A percentile compares a stretch with the other conserved stretches of the same genome.
Conservation (phyloP, 2,329 filamentous ascomycete genomes). For the Penicillium sp. region DNA sequence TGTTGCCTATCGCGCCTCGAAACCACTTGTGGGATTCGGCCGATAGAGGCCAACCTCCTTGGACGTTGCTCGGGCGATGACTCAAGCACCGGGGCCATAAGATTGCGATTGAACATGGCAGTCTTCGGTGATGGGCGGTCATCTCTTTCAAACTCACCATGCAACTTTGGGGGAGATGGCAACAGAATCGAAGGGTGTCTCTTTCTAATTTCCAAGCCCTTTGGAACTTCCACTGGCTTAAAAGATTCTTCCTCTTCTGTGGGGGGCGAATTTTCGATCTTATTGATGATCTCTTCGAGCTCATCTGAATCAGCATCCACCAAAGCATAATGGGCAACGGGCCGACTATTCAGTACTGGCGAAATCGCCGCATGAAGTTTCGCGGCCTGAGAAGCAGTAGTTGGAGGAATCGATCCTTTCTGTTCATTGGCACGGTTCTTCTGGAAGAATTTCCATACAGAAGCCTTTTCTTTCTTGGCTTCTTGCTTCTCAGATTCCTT, state of each 20-base stretch:
- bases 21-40: conserved; percentile 80
- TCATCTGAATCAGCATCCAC: conserved; percentile 48
- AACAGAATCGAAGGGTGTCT: conserved; percentile 41
- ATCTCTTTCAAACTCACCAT: conserved; percentile 31
- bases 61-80: conserved; percentile 42
- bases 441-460: conserved; percentile 61
- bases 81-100: conserved; percentile 16
- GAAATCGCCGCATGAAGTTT: conserved; percentile 45
- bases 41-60: conserved; percentile 74
- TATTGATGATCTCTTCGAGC: conserved; percentile 41
- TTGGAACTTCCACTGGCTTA: conserved; percentile 27
- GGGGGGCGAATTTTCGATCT: conserved; percentile 41
- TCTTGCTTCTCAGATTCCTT: conserved; percentile 34
- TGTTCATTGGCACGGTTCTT: conserved; percentile 33
- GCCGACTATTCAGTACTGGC: conserved; percentile 39
- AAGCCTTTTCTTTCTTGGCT: conserved; percentile 36
- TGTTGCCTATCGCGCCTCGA: conserved; percentile 63
- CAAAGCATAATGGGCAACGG: conserved; percentile 59
- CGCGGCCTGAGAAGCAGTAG: conserved; percentile 17
- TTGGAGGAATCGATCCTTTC: conserved; percentile 27
- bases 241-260: conserved; percentile 34
- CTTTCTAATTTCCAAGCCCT: conserved; percentile 33
- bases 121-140: conserved; percentile 37
- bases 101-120: conserved; percentile 37
- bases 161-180: conserved; percentile 43